Percentiles rank a stretch among this genome's conserved stretches.
These are phyloP conservation scores for Tetrahymena thermophila DNA, from an alignment of 73 alveolate genomes.

Conservation along the genomic window DNA sequence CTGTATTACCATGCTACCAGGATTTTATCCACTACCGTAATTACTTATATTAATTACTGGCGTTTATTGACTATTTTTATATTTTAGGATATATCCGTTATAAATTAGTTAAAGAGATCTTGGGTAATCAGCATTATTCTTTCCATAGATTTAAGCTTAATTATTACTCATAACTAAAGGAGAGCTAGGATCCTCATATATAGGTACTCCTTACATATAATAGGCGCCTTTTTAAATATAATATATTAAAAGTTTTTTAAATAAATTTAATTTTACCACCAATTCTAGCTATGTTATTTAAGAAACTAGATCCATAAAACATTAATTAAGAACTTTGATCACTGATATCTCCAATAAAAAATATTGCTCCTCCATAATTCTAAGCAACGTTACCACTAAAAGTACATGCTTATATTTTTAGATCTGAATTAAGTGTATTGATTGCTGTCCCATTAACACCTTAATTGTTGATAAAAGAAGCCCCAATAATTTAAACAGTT, in stretches of 20 bases:
- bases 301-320: neutral
- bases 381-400: neutral
- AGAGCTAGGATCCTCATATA: neutral
- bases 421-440: neutral
- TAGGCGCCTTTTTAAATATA: neutral
- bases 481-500: neutral
- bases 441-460: neutral
- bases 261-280: neutral
- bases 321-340: neutral
- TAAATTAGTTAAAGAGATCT: neutral
- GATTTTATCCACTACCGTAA: conserved; percentile 6
- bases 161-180: conserved; percentile 6
- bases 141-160: conserved; percentile 23
- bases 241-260: neutral
- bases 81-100: neutral
- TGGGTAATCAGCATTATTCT: conserved; percentile 39
- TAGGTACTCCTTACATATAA: conserved; percentile 22
- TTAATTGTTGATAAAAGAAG: neutral
- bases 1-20: neutral
- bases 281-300: neutral
- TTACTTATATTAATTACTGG: conserved; percentile 3
- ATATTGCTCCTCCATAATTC: neutral
- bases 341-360: neutral
- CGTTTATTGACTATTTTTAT: neutral
- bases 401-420: neutral